Evolutionary conservation across 495 filamentous ascomycete genomes (phyloP), one percentile per base, ranked within the genome.

Genomic region (Penicillium psychrofluorescens): DNA sequence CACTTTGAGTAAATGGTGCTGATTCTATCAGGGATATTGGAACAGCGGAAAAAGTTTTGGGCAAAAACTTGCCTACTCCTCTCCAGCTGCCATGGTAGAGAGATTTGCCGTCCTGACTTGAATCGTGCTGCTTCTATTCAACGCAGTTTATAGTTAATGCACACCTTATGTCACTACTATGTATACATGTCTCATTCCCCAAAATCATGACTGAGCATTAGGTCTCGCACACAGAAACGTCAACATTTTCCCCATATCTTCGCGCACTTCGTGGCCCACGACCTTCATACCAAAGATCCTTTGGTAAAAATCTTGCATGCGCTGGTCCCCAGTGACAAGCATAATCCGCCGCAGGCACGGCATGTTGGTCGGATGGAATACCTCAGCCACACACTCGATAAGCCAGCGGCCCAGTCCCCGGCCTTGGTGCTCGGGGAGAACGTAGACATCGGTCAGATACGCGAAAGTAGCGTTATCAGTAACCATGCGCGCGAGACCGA

Each of bases 401-500:
- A 86, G 61, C 80, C 80, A 88, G 13, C 52, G 63, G 3, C 76
- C 82, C 5, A 88, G 66, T 4, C 83, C 83, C 41, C 71, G 61
- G 1, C 75, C 69, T 44, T 83, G 78, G 40, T 80, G 68, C 40
- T 74, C 65, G 0, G 66, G 55, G 1, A 80, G 46, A n/a, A 88
- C 64, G 53, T 81, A 88, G n/a, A 85, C 79, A 48, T 87, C 84
- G 11, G 84, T 81, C 15, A 87, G 63, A 53, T 84, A 87, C n/a
- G 68, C 81, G 47, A 83, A 77, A 0, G 81, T 79, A n/a, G 75
- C 68, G 35, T 78, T 62, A 54, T 87, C 84, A 0, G 83, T 87
- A 22, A 86, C 58, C 11, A 85, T 52, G 9, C 83, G 74, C n/a
- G 74, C 80, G 10, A 86, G 62, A 7, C 82, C 84, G 29, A 86